Percentiles rank a stretch among this genome's conserved stretches.
Conservation (phyloP, 768 basidiomycete species). For the Scleroderma bovista region DNA sequence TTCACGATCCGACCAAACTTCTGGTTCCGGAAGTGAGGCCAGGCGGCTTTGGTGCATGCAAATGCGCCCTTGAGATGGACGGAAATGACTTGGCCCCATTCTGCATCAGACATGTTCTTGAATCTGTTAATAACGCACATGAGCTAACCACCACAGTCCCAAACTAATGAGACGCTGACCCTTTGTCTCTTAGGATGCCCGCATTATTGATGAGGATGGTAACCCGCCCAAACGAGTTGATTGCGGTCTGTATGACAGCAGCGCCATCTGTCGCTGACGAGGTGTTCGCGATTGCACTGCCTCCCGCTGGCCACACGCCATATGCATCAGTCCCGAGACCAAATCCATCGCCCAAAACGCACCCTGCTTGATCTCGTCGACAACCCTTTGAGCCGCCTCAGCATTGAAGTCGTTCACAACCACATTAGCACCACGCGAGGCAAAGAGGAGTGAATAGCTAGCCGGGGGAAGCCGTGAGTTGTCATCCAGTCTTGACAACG, state of each 20-base stretch:
- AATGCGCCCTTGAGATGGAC: constrained; percentile 95
- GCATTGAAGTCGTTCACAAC: constrained; percentile 94
- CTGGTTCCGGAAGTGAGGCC: constrained; percentile 93
- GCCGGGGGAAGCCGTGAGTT: constrained; percentile 1
- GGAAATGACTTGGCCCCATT: constrained; percentile 83
- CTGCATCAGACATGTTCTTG: constrained; percentile 95
- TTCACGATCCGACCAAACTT: constrained; percentile 94
- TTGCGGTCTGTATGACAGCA: constrained; percentile 79
- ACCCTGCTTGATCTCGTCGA: constrained; percentile 84
- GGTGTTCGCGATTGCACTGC: constrained; percentile 82
- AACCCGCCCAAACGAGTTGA: constrained; percentile 78
- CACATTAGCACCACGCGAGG: constrained; percentile 88
- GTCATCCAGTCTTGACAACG: not conserved
- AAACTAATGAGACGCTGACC: constrained; percentile 35
- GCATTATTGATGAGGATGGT: constrained; percentile 96
- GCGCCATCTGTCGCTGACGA: constrained; percentile 84
- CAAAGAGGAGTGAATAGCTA: constrained; percentile 89
- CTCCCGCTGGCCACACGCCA: constrained; percentile 55
- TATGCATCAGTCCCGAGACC: not conserved
- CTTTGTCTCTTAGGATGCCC: constrained; percentile 80
- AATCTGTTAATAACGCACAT: constrained; percentile 51
- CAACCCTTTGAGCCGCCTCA: constrained; percentile 86
- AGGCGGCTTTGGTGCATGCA: constrained; percentile 88
- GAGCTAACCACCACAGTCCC: not conserved
- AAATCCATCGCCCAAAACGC: constrained; percentile 13